Conservation (phyloP, 2,329 filamentous ascomycete genomes). For the Apiospora malaysiana region DNA sequence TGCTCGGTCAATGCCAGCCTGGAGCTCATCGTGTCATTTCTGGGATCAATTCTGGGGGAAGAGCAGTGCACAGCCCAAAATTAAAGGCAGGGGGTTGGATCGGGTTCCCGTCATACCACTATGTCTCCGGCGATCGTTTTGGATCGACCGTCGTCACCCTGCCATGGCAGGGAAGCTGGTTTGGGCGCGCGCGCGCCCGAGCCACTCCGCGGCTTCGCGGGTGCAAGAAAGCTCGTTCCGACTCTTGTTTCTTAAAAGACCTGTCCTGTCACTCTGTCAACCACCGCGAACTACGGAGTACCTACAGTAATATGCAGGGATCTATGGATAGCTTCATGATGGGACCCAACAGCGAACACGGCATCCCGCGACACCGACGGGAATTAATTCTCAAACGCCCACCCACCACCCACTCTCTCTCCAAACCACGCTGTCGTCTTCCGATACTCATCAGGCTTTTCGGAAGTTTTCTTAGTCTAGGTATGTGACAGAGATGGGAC, state of each 20-base stretch:
- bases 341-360: not conserved
- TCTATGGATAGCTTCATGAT: not conserved
- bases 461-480: not conserved
- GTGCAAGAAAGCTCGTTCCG: conserved; percentile 3
- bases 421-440: not conserved
- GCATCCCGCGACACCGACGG: not conserved
- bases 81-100: conserved; percentile 1
- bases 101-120: conserved; percentile 15
- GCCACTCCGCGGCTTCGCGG: conserved; percentile 17
- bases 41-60: not conserved
- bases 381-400: not conserved
- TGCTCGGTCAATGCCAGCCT: not conserved
- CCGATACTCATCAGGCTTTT: not conserved
- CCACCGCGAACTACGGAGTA: not conserved
- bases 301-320: too few species aligned
- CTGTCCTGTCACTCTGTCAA: not conserved
- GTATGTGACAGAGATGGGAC: not conserved
- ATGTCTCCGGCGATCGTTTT: conserved; percentile 17
- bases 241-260: not conserved
- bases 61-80: not conserved
- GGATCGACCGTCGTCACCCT: conserved; percentile 32
- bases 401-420: not conserved
- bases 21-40: conserved; percentile 1
- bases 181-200: not conserved
- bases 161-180: conserved; percentile 30